Conservation (phyloP, 2,329 filamentous ascomycete species). For the Passalora sequoiae region DNA sequence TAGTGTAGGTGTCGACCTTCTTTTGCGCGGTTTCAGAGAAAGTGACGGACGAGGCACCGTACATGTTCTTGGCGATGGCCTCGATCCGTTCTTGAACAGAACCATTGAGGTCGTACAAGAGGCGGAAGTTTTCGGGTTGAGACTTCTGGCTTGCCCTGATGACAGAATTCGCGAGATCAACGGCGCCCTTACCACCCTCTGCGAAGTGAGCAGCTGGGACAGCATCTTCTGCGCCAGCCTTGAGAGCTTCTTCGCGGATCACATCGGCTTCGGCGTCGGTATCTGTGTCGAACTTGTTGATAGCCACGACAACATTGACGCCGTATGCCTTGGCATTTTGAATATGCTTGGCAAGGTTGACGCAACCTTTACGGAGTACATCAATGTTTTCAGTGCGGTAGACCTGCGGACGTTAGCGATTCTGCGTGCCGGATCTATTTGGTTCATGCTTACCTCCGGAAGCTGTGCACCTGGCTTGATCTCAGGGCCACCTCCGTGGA, state of each 20-base stretch:
- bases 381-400: constrained; percentile 94
- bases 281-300: constrained; percentile 94
- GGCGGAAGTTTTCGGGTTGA: constrained; percentile 69
- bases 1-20: constrained; percentile 92
- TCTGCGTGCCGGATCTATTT: no score
- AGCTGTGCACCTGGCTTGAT: constrained; percentile 82
- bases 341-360: constrained; percentile 95
- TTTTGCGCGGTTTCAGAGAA: constrained; percentile 91
- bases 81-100: constrained; percentile 85
- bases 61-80: constrained; percentile 86
- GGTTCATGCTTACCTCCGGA: no score
- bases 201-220: constrained; percentile 96
- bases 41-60: constrained; percentile 82
- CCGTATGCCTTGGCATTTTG: constrained; percentile 83
- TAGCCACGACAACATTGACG: constrained; percentile 89
- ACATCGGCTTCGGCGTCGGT: constrained; percentile 87
- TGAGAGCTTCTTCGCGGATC: constrained; percentile 82
- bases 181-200: constrained; percentile 82
- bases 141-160: constrained; percentile 76
- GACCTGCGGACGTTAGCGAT: no score
- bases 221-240: constrained; percentile 88
- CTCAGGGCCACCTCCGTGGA: constrained; percentile 92
- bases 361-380: constrained; percentile 78
- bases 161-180: constrained; percentile 83
- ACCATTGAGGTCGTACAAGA: constrained; percentile 76